Conservation (phyloP, 2,329 filamentous ascomycete genomes). For the Talaromyces sp. region DNA sequence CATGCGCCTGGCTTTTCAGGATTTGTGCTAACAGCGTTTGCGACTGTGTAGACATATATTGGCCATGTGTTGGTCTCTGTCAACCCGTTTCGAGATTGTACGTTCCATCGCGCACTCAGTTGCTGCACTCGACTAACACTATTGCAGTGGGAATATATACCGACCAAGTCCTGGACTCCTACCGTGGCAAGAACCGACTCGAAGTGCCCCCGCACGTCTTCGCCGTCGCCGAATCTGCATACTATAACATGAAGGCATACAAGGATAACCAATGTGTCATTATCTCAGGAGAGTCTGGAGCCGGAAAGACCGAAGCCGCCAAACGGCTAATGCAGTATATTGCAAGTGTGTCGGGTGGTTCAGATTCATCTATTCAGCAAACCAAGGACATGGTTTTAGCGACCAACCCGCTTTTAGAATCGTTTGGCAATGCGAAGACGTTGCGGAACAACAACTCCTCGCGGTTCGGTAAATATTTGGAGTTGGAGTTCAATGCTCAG, state of each 20-base stretch:
- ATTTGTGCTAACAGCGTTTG: not conserved
- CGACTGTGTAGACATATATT: constrained; percentile 72
- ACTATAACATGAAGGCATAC: constrained; percentile 99
- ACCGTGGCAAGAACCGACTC: constrained; percentile 93
- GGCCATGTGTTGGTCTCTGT: constrained; percentile 98
- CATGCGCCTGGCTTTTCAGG: not conserved
- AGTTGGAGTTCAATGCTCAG: constrained; percentile 88
- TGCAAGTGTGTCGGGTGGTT: constrained; percentile 86
- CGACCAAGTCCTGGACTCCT: constrained; percentile 85
- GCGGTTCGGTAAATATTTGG: constrained; percentile 95
- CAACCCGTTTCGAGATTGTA: constrained; percentile 89
- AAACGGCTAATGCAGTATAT: constrained; percentile 99
- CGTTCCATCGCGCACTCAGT: constrained; percentile 28
- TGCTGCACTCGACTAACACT: constrained; percentile 30
- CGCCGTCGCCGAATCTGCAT: constrained; percentile 89
- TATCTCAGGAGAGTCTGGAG: constrained; percentile 96
- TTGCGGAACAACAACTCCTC: constrained; percentile 98
- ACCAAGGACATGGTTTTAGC: constrained; percentile 99
- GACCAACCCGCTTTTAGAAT: constrained; percentile 93
- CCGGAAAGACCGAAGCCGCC: constrained; percentile 96
- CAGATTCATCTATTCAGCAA: constrained; percentile 80
- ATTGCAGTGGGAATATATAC: constrained; percentile 85
- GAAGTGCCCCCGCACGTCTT: constrained; percentile 94
- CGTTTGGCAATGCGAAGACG: constrained; percentile 97
- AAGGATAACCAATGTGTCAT: constrained; percentile 99